Evolutionary conservation across 176 grass and related monocot genomes (phyloP), one percentile per base, ranked within the genome.

Genomic region (Elaeis guineensis): DNA sequence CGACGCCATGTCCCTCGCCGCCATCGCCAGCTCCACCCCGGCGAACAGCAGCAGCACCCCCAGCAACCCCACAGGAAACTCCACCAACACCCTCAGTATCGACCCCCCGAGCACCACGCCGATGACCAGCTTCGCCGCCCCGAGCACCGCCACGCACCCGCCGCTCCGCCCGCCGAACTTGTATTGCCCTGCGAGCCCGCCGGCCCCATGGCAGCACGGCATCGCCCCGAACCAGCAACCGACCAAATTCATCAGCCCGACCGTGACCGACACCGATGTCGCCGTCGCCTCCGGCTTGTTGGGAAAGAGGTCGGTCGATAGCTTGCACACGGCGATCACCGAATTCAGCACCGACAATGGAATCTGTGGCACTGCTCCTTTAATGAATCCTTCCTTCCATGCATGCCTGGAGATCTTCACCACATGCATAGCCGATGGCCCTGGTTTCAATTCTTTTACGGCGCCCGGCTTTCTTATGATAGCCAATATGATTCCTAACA

Each of bases 141-240:
- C 91, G 5, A 95, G 80, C 29, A 60, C 76, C 14, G 91, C 83
- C 72, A 90, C 86, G 76, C 80, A 87, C 17, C 56, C 80, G 21
- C 91, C 83, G 52, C 78, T 79, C 21, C 90, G 70, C 1, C 83
- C 83, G 14, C 86, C 91, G 57, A 96, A 96, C 66, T 59, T 82
- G 78, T 90, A 87, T 75, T 90, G 83, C 14, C 91, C 86, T 22
- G 91, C 91, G 65, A 95, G 75, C 6, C 91, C 86, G 5, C 91
- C 91, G 0, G 86, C 86, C 7, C 86, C 91, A 53, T 95, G 91
- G 77, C 86, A 95, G 64, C 86, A 90, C 48, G 90, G 90, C 90
- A 95, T 95, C 50, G 83, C 90, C 20, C 86, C 90, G 64, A 95
- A 95, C 86, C 90, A 95, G 74, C 90, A 87, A 0, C 90, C 90